These are phyloP conservation scores for Saraca asoca DNA, from an alignment of 331 rosid species.

Conservation along the genomic window DNA sequence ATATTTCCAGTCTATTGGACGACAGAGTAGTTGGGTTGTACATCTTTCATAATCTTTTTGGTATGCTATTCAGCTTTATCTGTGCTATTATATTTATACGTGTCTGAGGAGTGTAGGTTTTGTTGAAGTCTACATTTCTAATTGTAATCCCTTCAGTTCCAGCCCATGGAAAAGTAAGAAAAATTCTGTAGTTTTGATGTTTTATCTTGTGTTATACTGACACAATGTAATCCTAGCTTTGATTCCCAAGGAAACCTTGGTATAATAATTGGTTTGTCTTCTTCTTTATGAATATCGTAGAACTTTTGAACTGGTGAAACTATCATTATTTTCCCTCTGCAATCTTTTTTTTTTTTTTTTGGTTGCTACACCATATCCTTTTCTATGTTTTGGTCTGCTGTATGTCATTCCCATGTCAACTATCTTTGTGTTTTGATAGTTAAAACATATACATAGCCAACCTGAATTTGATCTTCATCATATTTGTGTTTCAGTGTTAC, in stretches of 20 bases:
- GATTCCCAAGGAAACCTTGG: neutral
- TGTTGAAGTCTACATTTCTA: neutral
- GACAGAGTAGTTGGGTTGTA: conserved; percentile 4
- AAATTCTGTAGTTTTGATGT: neutral
- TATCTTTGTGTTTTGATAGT: conserved; percentile 19
- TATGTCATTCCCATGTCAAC: conserved; percentile 10
- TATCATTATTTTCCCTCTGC: neutral
- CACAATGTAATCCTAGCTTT: conserved; percentile 25
- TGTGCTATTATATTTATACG: neutral
- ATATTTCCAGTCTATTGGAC: conserved; percentile 9
- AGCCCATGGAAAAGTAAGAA: conserved; percentile 16
- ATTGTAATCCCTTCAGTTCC: conserved; percentile 20
- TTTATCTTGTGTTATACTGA: conserved; percentile 16
- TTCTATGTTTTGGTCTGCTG: conserved; percentile 4
- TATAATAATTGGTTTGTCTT: conserved; percentile 12
- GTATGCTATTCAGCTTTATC: conserved; percentile 1
- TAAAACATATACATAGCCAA: conserved; percentile 13
- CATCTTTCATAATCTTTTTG: conserved; percentile 10
- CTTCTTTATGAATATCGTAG: conserved; percentile 17
- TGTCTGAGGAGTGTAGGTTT: neutral
- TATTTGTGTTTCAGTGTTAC: conserved; percentile 58
- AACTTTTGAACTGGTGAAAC: neutral
- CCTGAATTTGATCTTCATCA: conserved; percentile 37
- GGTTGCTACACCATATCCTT: conserved; percentile 2
- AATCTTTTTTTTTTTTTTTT: conserved; percentile 6